These are phyloP conservation scores for Zelopaecilomyces penicillatus DNA, from an alignment of 2,329 filamentous ascomycete genomes.

Conservation along the genomic window DNA sequence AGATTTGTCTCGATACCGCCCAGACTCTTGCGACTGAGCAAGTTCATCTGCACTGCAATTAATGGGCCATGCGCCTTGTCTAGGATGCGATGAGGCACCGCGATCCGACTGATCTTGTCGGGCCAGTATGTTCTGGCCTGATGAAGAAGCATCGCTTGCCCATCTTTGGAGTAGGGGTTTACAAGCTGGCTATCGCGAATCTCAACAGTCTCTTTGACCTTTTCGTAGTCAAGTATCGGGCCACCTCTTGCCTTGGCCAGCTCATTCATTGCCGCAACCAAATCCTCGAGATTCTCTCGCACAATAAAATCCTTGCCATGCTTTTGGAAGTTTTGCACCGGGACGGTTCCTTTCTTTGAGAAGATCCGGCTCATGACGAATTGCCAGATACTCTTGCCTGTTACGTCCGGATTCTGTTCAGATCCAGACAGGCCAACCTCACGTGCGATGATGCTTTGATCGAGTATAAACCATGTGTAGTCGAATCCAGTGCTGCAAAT, in stretches of 20 bases:
- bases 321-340: slow-evolving; percentile 51
- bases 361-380: slow-evolving; percentile 41
- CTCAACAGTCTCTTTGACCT: slow-evolving; percentile 40
- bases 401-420: slow-evolving; percentile 55
- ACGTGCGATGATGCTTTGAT: slow-evolving; percentile 49
- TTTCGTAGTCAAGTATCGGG: slow-evolving; percentile 36
- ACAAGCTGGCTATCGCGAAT: slow-evolving; percentile 47
- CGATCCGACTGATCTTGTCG: slow-evolving; percentile 42
- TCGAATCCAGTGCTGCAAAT: slow-evolving; percentile 54
- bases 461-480: slow-evolving; percentile 55
- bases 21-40: slow-evolving; percentile 53
- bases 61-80: slow-evolving; percentile 49
- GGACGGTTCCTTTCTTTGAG: slow-evolving; percentile 41
- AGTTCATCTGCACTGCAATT: slow-evolving; percentile 52
- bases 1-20: slow-evolving; percentile 53
- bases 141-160: slow-evolving; percentile 52
- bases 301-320: slow-evolving; percentile 53
- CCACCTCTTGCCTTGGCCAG: slow-evolving; percentile 39
- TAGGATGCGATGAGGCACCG: slow-evolving; percentile 43
- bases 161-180: slow-evolving; percentile 51
- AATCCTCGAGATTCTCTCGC: slow-evolving; percentile 44
- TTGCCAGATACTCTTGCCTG: slow-evolving; percentile 47
- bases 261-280: slow-evolving; percentile 52
- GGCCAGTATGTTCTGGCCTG: slow-evolving; percentile 49
- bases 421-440: slow-evolving; percentile 56